A percentile compares a stretch with the other conserved stretches of the same genome.
Conservation (phyloP, 225 moss, liverwort and hornwort genomes). For the Straminergon stramineum region DNA sequence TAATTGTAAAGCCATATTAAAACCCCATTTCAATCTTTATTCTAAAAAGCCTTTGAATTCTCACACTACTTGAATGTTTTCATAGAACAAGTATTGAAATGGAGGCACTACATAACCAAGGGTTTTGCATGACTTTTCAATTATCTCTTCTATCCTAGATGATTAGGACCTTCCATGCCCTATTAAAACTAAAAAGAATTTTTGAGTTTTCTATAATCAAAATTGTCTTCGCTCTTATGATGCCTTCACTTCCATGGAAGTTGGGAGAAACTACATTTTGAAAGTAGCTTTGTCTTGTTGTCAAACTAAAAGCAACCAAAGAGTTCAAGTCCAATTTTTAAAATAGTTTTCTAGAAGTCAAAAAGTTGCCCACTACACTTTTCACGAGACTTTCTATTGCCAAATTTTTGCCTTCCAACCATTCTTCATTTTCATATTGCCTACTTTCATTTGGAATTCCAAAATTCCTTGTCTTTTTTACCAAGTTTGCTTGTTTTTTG, state of each 20-base stretch:
- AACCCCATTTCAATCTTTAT: too few relatives aligned
- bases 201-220: background rate
- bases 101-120: background rate
- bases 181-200: background rate
- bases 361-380: background rate
- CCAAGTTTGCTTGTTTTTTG: background rate
- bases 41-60: background rate
- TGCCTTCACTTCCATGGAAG: background rate
- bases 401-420: background rate
- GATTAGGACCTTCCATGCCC: background rate
- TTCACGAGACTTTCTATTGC: background rate
- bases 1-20: too few relatives aligned
- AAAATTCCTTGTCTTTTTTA: background rate
- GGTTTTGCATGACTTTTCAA: background rate
- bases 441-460: background rate
- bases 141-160: background rate
- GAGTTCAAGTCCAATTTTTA: background rate
- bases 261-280: background rate
- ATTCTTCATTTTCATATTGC: background rate
- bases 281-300: background rate
- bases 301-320: background rate
- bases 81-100: too few relatives aligned
- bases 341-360: background rate
- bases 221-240: background rate
- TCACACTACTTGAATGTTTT: background rate